Evolutionary conservation across 345 rosid genomes (phyloP), one percentile per base, ranked within the genome.

Genomic region (Arabidopsis arenosa): DNA sequence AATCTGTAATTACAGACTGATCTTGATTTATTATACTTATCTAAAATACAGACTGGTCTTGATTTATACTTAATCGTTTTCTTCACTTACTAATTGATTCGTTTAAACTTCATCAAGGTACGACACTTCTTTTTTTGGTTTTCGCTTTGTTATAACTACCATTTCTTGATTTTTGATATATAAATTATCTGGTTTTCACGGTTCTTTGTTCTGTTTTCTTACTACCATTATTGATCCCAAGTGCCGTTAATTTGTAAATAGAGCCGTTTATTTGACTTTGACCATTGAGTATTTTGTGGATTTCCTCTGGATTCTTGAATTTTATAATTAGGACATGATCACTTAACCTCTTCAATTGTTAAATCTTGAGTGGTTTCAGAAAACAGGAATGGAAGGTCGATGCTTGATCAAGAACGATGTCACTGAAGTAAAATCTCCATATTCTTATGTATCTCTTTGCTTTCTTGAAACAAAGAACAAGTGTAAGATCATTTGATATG

Each of bases 321-420:
- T 33, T 33, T 33, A 33, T 33, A 33, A 2, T 33, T 33, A n/a
- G n/a, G n/a, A n/a, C n/a, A n/a, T n/a, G n/a, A n/a, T n/a, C n/a
- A n/a, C n/a, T n/a, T n/a, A n/a, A n/a, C n/a, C n/a, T n/a, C n/a
- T n/a, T n/a, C n/a, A 33, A 36, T 4, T 36, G 8, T 36, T 40
- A 40, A 40, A 9, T 2, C 48, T 44, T 18, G 2, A 49, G 66
- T 49, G 58, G 23, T 44, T 13, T 39, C 9, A 53, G 43, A 32
- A 66, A 53, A 65, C 28, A 44, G 32, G 47, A 37, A 79, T 79
- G 81, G 82, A 56, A 64, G 82, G 55, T 18, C 17, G 8, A 9
- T 74, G 79, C 36, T 23, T 26, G n/a, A 79, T 79, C 57, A 79
- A 79, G 67, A 79, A 79, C 40, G 72, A 79, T 55, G 49, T 79